A percentile compares a stretch with the other conserved stretches of the same genome.
Evolutionary conservation across 495 filamentous ascomycete genomes (phyloP).

Genomic region (Pyronema domesticum): DNA sequence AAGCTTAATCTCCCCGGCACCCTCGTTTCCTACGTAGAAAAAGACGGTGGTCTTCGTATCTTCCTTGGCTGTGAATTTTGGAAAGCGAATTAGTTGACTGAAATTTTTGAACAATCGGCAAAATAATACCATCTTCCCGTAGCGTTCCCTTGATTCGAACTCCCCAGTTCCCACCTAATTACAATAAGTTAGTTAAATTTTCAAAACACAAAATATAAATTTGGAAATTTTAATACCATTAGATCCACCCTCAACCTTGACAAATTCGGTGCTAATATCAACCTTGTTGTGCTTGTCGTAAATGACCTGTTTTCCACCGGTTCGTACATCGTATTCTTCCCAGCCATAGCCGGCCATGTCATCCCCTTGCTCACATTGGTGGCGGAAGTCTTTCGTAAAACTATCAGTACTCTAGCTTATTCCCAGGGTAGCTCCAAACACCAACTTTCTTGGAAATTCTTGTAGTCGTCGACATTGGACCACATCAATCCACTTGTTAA

Average conservation of each 20-base stretch:
- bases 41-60: slow-evolving; percentile 59
- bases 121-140: slow-evolving; percentile 40
- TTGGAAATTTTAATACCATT: slow-evolving; percentile 35
- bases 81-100: background rate
- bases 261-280: slow-evolving; percentile 79
- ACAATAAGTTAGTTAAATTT: background rate
- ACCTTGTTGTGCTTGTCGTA: slow-evolving; percentile 73
- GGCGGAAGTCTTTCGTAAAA: slow-evolving; percentile 49
- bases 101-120: background rate
- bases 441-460: slow-evolving; percentile 62
- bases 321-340: slow-evolving; percentile 84
- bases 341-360: slow-evolving; percentile 93
- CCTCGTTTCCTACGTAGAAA: slow-evolving; percentile 68
- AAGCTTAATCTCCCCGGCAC: slow-evolving; percentile 24
- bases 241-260: slow-evolving; percentile 77
- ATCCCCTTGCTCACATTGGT: slow-evolving; percentile 91
- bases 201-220: background rate
- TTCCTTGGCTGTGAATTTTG: slow-evolving; percentile 4
- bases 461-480: slow-evolving; percentile 69
- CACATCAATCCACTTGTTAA: slow-evolving; percentile 74
- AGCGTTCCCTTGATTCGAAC: slow-evolving; percentile 70
- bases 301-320: slow-evolving; percentile 73
- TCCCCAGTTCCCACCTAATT: slow-evolving; percentile 58
- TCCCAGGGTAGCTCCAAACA: slow-evolving; percentile 8
- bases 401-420: slow-evolving; percentile 8